phyloP scores from a whole-genome alignment of 208 protist species.

The Zelonia costaricensis region DNA sequence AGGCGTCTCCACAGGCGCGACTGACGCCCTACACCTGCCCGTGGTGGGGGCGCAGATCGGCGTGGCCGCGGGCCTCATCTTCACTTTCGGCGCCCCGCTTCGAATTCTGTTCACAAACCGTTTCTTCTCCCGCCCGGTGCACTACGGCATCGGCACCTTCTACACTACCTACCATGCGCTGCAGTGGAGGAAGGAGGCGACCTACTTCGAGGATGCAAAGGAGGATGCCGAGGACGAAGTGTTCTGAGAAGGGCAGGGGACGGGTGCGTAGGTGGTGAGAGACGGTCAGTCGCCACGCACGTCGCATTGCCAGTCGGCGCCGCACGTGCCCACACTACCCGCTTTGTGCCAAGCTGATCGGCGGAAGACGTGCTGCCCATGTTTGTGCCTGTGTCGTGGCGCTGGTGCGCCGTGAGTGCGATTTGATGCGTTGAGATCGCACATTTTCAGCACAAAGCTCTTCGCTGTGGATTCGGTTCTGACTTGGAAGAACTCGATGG shows the following conservation, averaged over 20 bases:
- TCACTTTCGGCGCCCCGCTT: slow-evolving; percentile 54
- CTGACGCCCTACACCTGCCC: slow-evolving; percentile 33
- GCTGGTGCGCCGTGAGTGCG: too few relatives aligned
- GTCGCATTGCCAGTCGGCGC: too few relatives aligned
- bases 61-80: slow-evolving; percentile 40
- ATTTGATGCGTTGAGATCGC: too few relatives aligned
- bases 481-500: too few relatives aligned
- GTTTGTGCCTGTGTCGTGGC: too few relatives aligned
- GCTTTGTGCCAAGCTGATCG: too few relatives aligned
- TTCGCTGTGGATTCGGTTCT: too few relatives aligned
- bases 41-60: slow-evolving; percentile 64
- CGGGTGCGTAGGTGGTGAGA: too few relatives aligned
- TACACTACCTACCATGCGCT: slow-evolving; percentile 73
- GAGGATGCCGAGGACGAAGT: slow-evolving; percentile 58
- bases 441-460: too few relatives aligned
- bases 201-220: slow-evolving; percentile 75
- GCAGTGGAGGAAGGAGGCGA: slow-evolving; percentile 33
- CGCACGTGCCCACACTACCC: too few relatives aligned
- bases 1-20: slow-evolving; percentile 53
- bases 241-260: too few relatives aligned
- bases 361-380: too few relatives aligned
- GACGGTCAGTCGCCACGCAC: background rate
- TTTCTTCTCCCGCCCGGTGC: slow-evolving; percentile 59
- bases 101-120: slow-evolving; percentile 64
- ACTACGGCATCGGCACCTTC: slow-evolving; percentile 58